These are phyloP conservation scores for Hymenoscyphus fructigenus DNA, from an alignment of 2,329 filamentous ascomycete species.

Conservation along the genomic window DNA sequence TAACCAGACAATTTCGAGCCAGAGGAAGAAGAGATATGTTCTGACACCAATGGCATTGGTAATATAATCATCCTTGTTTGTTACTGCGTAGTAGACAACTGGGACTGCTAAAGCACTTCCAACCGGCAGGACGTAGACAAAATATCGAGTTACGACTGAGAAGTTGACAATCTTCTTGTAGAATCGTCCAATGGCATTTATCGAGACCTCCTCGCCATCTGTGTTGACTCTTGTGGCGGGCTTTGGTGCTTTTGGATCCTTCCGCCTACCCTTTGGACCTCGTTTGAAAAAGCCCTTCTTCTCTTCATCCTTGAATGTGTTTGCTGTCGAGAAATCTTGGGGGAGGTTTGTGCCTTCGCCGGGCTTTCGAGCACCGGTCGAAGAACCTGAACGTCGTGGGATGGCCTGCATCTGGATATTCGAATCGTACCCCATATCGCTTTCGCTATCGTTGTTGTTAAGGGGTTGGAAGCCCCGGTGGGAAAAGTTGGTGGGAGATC, in stretches of 20 bases:
- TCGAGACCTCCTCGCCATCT: conserved; percentile 50
- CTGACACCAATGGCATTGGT: conserved; percentile 42
- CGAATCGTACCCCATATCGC: conserved; percentile 26
- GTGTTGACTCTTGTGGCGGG: conserved; percentile 41
- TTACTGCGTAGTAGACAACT: conserved; percentile 47
- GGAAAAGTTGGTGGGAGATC: conserved; percentile 26
- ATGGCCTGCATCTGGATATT: conserved; percentile 58
- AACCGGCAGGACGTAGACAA: conserved; percentile 66
- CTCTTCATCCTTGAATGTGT: conserved; percentile 18
- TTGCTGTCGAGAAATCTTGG: not conserved
- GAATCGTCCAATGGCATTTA: conserved; percentile 64
- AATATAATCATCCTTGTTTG: conserved; percentile 28
- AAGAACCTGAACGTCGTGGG: conserved; percentile 46
- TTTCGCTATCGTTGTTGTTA: conserved; percentile 11
- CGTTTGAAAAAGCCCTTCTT: conserved; percentile 24
- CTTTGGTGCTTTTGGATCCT: conserved; percentile 36
- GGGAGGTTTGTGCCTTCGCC: conserved; percentile 37
- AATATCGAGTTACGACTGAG: conserved; percentile 62
- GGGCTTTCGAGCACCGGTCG: conserved; percentile 52
- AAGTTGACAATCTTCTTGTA: conserved; percentile 63
- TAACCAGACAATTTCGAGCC: conserved; percentile 69
- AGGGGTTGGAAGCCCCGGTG: conserved; percentile 33
- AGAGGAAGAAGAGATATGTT: conserved; percentile 63
- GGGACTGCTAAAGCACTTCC: conserved; percentile 60
- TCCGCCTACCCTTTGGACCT: conserved; percentile 36